Base-by-base conservation (phyloP, 2,329 filamentous ascomycete genomes). In the Xylariaceae sp. region DNA sequence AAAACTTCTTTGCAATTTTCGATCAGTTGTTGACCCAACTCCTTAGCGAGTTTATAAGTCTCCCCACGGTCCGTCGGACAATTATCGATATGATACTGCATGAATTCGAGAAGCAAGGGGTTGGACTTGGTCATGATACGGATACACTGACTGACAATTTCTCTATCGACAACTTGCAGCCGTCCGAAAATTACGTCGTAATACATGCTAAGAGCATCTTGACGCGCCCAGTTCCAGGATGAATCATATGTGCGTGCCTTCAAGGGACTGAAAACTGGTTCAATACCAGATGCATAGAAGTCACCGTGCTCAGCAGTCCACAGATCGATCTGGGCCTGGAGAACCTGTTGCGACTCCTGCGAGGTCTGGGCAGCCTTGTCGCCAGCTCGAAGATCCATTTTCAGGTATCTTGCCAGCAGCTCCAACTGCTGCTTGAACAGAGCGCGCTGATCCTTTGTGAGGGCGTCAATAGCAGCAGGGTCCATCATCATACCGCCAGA, bases 31-130 rank as follows among this genome's bases (percentile, higher is more conserved):
- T 90, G 83, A 37, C 91, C 93, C 20, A 99, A 89, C 75, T 95
- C 88, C 79, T 99, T 96, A 43, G 95, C 95, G n/a, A 99, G 87
- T 77, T 95, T 85, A 77, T 99, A 99, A 1, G 95, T 99, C 79
- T 99, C 95, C 56, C 95, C 95, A 48, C 93, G 89, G 71, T 99
- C 93, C 0, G 93, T 93, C 0, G 95, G 95, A 79, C 93, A 98
- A 79, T 98, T 95, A 70, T 99, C 95, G 70, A 99, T 99, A 78
- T 99, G 95, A 69, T 99, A 98, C 73, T 99, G 95, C 95, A 99
- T 99, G 77, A 97, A 99, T 67, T 99, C 93, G 56, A 99, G 84
- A 1, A 99, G 86, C 37, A 91, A 89, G 2, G 95, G 95, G 73
- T 98, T 99, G 32, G 95, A 96, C 61, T 95, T 90, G 80, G 97